Evolutionary conservation across 495 filamentous ascomycete species (phyloP), one percentile per base, ranked within the genome.

Genomic region (Penicillium bovifimosum): DNA sequence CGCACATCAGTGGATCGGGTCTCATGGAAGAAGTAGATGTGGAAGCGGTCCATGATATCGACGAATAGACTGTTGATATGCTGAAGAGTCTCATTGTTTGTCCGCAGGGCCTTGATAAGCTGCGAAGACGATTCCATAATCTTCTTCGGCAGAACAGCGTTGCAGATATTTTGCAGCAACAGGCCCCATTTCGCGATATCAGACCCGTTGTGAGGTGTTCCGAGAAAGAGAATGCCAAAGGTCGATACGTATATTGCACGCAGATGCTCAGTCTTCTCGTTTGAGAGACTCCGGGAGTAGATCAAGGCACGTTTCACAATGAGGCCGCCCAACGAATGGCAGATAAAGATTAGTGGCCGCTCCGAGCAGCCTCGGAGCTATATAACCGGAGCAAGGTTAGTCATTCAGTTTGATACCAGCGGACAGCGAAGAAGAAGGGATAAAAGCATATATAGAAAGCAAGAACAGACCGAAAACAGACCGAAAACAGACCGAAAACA

Each of bases 141-240:
- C 42, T 80, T 82, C 63, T 78, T 85, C 0, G 88, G 87, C 18
- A 91, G 68, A 16, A 91, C 79, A 1, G 80, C 80, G 28, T 76
- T 77, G 54, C 84, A 86, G 65, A 95, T 87, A 46, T 80, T 79
- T 61, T 92, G 86, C 39, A 91, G 68, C 52, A 89, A 73, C 8
- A 80, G 72, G 3, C 86, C 88, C 87, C 87, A 91, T 67, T 81
- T 80, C 7, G 90, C 90, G 11, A 87, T 61, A 55, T 88, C 85
- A 3, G 88, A 82, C 0, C 90, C 90, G 40, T 80, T 84, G 61
- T 95, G 90, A 8, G 90, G 90, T n/a, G 90, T 95, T 16, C 90
- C 90, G 28, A 95, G 76, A 61, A 95, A 95, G 18, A 95, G 76
- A 27, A 95, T 83, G 16, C 86, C 89, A 51, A 86, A 95, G 0